Percentiles rank a stretch among this genome's conserved stretches.
These are phyloP conservation scores for Metschnikowia noctiluminum DNA, from an alignment of 805 yeast species.

Conservation along the genomic window DNA sequence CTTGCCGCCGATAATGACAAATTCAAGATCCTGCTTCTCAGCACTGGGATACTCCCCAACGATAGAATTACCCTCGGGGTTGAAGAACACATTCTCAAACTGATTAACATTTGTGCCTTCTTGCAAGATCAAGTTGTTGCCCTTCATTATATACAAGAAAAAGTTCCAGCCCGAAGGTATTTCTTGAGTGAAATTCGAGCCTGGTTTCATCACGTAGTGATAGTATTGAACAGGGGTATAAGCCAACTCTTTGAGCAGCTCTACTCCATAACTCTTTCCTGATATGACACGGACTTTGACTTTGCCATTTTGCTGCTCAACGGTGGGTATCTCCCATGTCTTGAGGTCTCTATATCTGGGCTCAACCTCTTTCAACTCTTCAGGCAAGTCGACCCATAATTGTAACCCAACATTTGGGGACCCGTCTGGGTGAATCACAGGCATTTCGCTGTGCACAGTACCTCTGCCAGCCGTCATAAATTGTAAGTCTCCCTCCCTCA, in stretches of 20 bases:
- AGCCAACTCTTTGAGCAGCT: conserved; percentile 69
- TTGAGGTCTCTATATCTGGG: conserved; percentile 72
- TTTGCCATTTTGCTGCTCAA: conserved; percentile 57
- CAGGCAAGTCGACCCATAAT: conserved; percentile 52
- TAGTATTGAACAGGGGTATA: conserved; percentile 79
- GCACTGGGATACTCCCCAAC: conserved; percentile 42
- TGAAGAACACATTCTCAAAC: conserved; percentile 58
- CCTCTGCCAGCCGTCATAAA: conserved; percentile 94
- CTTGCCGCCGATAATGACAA: conserved; percentile 75
- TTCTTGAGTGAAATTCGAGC: conserved; percentile 59
- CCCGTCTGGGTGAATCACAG: conserved; percentile 47
- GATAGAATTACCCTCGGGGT: conserved; percentile 63
- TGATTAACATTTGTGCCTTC: conserved; percentile 31
- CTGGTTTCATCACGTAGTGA: conserved; percentile 58
- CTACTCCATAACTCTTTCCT: conserved; percentile 75
- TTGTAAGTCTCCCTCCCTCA: conserved; percentile 81
- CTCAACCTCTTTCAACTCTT: conserved; percentile 44
- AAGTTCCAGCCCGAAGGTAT: conserved; percentile 61
- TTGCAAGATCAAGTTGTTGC: conserved; percentile 48
- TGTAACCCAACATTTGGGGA: conserved; percentile 55
- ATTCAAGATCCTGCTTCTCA: conserved; percentile 47
- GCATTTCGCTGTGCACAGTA: conserved; percentile 84
- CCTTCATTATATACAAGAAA: conserved; percentile 65
- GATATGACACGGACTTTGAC: conserved; percentile 69
- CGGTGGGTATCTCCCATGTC: conserved; percentile 68